These are phyloP conservation scores for Rhodamnia argentea DNA, from an alignment of 345 rosid genomes.

Conservation along the genomic window DNA sequence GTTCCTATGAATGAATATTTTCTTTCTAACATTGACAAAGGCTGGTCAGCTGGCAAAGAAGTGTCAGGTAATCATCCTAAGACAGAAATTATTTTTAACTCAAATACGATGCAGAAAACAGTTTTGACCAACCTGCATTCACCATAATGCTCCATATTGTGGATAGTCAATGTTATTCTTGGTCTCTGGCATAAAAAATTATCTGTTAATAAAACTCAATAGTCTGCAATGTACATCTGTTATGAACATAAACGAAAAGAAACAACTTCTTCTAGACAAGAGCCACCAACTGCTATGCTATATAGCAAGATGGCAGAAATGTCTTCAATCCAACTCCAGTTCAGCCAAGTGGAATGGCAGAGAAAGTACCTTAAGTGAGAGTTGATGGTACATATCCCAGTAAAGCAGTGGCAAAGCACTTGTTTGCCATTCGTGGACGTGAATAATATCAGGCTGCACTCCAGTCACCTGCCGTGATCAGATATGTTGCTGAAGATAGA, in stretches of 20 bases:
- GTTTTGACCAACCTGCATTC: conserved; percentile 33
- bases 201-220: background rate
- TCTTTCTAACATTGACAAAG: background rate
- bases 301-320: background rate
- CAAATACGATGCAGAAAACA: background rate
- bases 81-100: background rate
- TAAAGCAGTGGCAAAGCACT: conserved; percentile 46
- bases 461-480: conserved; percentile 29
- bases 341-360: background rate
- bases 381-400: conserved; percentile 50
- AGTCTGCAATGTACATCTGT: background rate
- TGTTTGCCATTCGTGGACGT: conserved; percentile 57
- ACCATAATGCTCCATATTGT: conserved; percentile 54
- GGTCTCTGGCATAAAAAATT: conserved; percentile 22
- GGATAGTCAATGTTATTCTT: conserved; percentile 45
- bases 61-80: background rate
- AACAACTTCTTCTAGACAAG: background rate
- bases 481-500: background rate
- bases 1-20: background rate
- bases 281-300: background rate
- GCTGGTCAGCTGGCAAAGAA: background rate
- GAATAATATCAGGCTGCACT: conserved; percentile 46
- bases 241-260: background rate
- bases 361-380: conserved; percentile 32
- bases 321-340: background rate